Base-by-base conservation (phyloP, 2,329 filamentous ascomycete species). In the Penicillium corylophilum region DNA sequence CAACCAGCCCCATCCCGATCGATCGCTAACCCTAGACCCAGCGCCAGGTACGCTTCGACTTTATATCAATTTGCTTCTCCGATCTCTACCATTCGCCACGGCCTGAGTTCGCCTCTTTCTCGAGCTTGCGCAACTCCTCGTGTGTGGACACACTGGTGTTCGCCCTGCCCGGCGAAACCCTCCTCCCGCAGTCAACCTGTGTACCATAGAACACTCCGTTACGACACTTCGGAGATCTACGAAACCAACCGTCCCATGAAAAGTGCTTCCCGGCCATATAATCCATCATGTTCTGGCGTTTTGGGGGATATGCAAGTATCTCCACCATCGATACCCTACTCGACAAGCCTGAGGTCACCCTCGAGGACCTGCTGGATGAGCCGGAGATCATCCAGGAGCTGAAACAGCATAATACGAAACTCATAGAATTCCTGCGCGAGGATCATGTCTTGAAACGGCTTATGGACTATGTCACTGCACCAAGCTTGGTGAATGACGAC, bases 221-320 rank as follows among this genome's bases (percentile, higher is more conserved):
- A 61, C 60, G 61, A 64, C 48, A 55, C 44, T 51, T 61, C 57
- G 59, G 59, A 62, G 56, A 61, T 54, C 51, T 56, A 59, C 59
- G 57, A 48, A 53, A 51, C 56, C 51, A 60, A 60, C 49, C 51
- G 60, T 70, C 67, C 62, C 68, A 72, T 72, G 70, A 71, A 63
- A 68, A 56, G 62, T 64, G 64, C 59, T 58, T 60, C 54, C 51
- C 60, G 56, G 57, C 62, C 64, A 64, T 66, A 65, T 71, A 73
- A 64, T 69, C 67, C 86, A 93, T 75, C 79, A 99, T 99, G 94
- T 99, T 99, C 77, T 99, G 94, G 94, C 88, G 93, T 77, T 99
- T 97, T 82, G 93, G 94, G 82, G 91, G 91, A 70, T 97, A 97
- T 82, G 90, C 92, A 81, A 95, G 90, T 82, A 88, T 96, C 76